Evolutionary conservation across 2,329 filamentous ascomycete species (phyloP).

Genomic region (Fusarium sp.): DNA sequence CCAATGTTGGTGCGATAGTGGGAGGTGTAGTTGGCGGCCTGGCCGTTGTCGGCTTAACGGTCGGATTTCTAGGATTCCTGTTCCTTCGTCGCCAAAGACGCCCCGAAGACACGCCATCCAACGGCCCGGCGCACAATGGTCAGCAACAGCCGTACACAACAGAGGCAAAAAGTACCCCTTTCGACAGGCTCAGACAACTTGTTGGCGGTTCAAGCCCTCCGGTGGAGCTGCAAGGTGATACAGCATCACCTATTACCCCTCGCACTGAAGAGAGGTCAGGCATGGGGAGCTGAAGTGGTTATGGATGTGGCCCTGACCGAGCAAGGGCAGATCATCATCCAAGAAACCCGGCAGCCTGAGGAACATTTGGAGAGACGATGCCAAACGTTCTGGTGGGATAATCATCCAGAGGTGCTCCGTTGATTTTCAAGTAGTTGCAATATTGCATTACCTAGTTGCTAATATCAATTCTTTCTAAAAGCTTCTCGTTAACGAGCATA

Average conservation of each 20-base stretch:
- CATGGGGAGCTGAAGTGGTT: neutral
- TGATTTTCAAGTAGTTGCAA: neutral
- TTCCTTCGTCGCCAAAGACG: neutral
- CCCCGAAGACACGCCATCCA: neutral
- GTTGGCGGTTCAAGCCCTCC: neutral
- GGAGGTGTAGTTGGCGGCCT: neutral
- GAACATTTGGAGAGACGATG: neutral
- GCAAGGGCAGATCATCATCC: neutral
- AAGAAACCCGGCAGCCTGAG: neutral
- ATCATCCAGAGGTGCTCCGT: fast-evolving
- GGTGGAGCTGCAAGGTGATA: neutral
- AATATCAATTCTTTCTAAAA: no score
- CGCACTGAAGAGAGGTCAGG: neutral
- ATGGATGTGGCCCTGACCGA: neutral
- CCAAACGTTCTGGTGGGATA: neutral
- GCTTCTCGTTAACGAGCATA: no score
- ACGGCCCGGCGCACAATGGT: neutral
- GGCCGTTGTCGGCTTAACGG: neutral
- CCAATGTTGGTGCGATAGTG: neutral
- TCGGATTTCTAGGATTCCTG: neutral
- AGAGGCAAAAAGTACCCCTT: neutral
- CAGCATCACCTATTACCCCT: neutral
- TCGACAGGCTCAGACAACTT: neutral
- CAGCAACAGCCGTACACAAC: neutral
- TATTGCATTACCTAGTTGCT: no score